Evolutionary conservation across 2,329 filamentous ascomycete genomes (phyloP), one percentile per base, ranked within the genome.

Genomic region (Parascedosporium putredinis): DNA sequence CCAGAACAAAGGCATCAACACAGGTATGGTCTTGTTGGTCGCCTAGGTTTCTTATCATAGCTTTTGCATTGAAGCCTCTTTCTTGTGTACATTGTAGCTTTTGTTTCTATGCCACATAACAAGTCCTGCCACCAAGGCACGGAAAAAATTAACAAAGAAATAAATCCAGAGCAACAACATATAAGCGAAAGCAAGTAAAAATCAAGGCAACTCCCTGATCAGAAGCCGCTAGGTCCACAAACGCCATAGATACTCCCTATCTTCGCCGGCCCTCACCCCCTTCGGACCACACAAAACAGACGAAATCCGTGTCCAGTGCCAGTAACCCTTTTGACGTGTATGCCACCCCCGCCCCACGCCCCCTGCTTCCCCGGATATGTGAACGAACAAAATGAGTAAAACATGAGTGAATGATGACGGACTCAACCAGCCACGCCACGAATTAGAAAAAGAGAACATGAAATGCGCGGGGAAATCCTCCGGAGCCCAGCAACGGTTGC

Each of bases 341-440:
- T 68, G 60, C 61, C 64, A 61, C 64, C 64, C 58, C 58, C 66
- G 59, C n/a, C n/a, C n/a, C n/a, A n/a, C n/a, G n/a, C n/a, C n/a
- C n/a, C n/a, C n/a, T n/a, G n/a, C n/a, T n/a, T n/a, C n/a, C n/a
- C n/a, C n/a, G n/a, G n/a, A n/a, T 57, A 61, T 61, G 61, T 67
- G 60, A 65, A 69, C 60, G 62, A 68, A 67, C 55, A 55, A 56
- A n/a, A n/a, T 65, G 67, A 57, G 58, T 56, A 55, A 56, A 55
- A 57, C 38, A 42, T 42, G 20, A 42, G 38, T 42, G 38, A 42
- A 20, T 16, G 38, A 12, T 6, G 38, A 42, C 38, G 18, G 38
- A 7, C 20, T 20, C 3, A 20, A 42, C n/a, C 38, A 16, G 18
- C 14, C 38, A 42, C 20, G 20, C 38, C 38, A 10, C 23, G 16